These are phyloP conservation scores for Boletellus emodensis DNA, from an alignment of 768 basidiomycete genomes.

Conservation along the genomic window DNA sequence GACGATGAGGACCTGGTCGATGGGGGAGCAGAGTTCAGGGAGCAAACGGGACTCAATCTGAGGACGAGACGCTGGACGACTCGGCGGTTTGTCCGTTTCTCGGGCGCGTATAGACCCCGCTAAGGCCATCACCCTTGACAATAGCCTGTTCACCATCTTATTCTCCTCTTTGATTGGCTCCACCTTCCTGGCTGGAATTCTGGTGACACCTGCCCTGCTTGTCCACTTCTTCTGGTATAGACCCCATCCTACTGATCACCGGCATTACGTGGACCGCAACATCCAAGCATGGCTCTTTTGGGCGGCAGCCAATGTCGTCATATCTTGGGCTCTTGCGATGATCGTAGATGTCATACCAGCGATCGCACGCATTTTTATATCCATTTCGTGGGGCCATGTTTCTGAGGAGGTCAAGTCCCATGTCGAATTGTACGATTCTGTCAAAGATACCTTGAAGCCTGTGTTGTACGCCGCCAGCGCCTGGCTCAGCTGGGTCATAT, in stretches of 20 bases:
- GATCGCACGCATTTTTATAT: conserved; percentile 48
- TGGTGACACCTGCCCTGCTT: conserved; percentile 59
- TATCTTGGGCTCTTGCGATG: conserved; percentile 78
- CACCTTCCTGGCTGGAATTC: conserved; percentile 54
- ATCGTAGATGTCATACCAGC: conserved; percentile 65
- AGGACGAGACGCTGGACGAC: conserved; percentile 45
- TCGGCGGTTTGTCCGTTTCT: conserved; percentile 43
- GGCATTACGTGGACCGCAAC: conserved; percentile 61
- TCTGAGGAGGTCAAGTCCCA: conserved; percentile 63
- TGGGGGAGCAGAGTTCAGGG: conserved; percentile 62
- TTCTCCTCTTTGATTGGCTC: conserved; percentile 76
- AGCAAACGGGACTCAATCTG: conserved; percentile 51
- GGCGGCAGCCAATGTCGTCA: conserved; percentile 71
- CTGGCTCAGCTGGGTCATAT: conserved; percentile 73
- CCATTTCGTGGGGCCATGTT: conserved; percentile 69
- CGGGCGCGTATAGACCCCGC: neutral
- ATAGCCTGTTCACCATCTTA: conserved; percentile 54
- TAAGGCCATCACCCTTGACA: neutral
- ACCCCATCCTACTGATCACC: conserved; percentile 49
- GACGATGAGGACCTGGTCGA: conserved; percentile 73
- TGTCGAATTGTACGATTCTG: conserved; percentile 65
- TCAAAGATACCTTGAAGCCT: conserved; percentile 69
- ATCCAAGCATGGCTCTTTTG: conserved; percentile 78
- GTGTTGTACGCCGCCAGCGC: conserved; percentile 66
- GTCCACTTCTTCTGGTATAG: conserved; percentile 71